Evolutionary conservation across 305 asterid species (phyloP), one percentile per base, ranked within the genome.

Genomic region (Fraxinus albicans): DNA sequence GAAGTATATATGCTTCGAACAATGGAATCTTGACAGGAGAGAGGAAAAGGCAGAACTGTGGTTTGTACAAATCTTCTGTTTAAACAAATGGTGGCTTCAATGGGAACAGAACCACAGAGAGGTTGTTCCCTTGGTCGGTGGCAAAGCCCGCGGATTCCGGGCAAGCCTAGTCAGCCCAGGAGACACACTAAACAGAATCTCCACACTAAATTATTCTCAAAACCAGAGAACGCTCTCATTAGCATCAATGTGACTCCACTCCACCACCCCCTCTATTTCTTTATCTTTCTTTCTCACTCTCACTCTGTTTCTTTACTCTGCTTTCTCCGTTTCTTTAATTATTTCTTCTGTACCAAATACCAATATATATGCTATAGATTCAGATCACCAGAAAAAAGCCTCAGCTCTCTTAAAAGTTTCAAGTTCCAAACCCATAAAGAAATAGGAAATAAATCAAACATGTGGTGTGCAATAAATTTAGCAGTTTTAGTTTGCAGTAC

Each of bases 141-240:
- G 98, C 98, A 95, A 92, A 89, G 94, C 91, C 98, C 98, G 88
- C 89, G 87, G 93, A 93, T 87, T 86, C 86, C 93, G 97, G 98
- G 85, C 79, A n/a, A 69, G 86, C 91, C 92, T 84, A 84, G 94
- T 90, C 90, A 94, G 92, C 93, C 82, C 80, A 90, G 97, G 93
- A 90, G 95, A 95, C 98, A 92, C 85, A 63, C 86, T 84, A 89
- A 88, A 87, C 94, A 89, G 88, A 77, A 84, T 88, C 89, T 84
- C 76, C 90, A 88, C 91, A 92, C 92, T 95, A 88, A 91, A 88
- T 78, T 91, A 94, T 89, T 93, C 90, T 87, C 87, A 86, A 87
- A 88, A 89, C 86, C 89, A 86, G 85, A 85, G 80, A 4, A 70
- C 86, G 84, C 88, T 67, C 86, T 87, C 88, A 86, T 84, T 84